Evolutionary conservation across 2,329 filamentous ascomycete genomes (phyloP).

Genomic region (Hypoxylon sp.): DNA sequence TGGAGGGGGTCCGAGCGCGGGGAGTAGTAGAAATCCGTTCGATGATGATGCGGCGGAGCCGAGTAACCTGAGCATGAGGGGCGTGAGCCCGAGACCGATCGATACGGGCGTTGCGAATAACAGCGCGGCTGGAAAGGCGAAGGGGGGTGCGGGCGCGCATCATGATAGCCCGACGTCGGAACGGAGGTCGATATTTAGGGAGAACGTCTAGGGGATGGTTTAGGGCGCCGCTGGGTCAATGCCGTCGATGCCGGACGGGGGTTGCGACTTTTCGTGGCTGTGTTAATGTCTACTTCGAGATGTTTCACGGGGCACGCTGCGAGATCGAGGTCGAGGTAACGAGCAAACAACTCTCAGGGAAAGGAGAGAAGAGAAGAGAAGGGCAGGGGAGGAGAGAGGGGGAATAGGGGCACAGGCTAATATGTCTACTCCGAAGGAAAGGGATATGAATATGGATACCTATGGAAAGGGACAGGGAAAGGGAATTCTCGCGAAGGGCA

Average conservation of each 20-base stretch:
- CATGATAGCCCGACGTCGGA: conserved; percentile 52
- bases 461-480: not conserved
- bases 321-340: conserved; percentile 16
- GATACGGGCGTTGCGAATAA: conserved; percentile 58
- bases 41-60: conserved; percentile 74
- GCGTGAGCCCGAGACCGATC: conserved; percentile 83
- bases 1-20: not conserved
- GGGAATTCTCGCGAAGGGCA: not conserved
- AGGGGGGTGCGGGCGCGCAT: conserved; percentile 18
- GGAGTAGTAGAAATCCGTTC: conserved; percentile 72
- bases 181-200: conserved; percentile 52
- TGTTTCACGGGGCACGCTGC: not conserved
- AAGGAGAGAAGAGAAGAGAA: not conserved
- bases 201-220: conserved; percentile 45
- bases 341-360: not conserved
- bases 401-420: not conserved
- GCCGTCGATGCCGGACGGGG: not conserved
- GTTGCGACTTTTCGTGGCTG: not conserved
- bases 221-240: not conserved
- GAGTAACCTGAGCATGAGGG: conserved; percentile 74
- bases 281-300: conserved; percentile 1
- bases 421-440: not conserved
- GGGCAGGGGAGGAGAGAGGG: not conserved
- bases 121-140: conserved; percentile 18
- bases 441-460: not conserved